Evolutionary conservation across 2,329 filamentous ascomycete species (phyloP).

Genomic region (Dothideomycetidae sp.): DNA sequence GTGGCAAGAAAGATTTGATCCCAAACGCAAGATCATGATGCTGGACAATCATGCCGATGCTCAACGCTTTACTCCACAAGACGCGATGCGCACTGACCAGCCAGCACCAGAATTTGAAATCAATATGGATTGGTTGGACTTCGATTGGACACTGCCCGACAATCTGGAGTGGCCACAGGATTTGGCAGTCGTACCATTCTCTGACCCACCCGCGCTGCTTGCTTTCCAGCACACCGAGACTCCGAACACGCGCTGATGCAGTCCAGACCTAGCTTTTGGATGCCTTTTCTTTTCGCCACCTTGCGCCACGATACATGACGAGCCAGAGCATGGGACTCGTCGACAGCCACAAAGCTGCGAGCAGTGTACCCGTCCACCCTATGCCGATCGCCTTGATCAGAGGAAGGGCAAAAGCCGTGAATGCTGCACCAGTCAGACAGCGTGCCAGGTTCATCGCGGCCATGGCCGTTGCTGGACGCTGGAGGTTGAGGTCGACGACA

Average conservation of each 20-base stretch:
- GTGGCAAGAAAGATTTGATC: not conserved
- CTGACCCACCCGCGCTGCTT: not conserved
- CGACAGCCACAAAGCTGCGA: not conserved
- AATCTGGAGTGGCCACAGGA: not conserved
- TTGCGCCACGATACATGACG: not conserved
- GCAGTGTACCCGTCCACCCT: slow-evolving; percentile 19
- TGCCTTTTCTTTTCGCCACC: not conserved
- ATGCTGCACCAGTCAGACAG: slow-evolving; percentile 20
- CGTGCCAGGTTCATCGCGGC: slow-evolving; percentile 16
- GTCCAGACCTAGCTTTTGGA: not conserved
- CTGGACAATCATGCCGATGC: too few species aligned
- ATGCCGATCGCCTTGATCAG: slow-evolving; percentile 25
- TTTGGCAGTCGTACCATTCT: not conserved
- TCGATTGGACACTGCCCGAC: not conserved
- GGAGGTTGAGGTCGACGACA: not conserved
- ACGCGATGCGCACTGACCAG: too few species aligned
- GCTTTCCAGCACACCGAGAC: not conserved
- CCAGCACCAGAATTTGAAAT: not conserved
- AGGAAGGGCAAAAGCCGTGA: slow-evolving; percentile 22
- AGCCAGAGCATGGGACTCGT: not conserved
- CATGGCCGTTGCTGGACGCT: slow-evolving; percentile 22
- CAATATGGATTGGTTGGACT: not conserved
- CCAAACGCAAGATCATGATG: not conserved
- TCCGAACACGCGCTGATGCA: too few species aligned
- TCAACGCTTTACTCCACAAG: too few species aligned